Conservation (phyloP, 129 eudicot genomes). For the Flaveria trinervia region DNA sequence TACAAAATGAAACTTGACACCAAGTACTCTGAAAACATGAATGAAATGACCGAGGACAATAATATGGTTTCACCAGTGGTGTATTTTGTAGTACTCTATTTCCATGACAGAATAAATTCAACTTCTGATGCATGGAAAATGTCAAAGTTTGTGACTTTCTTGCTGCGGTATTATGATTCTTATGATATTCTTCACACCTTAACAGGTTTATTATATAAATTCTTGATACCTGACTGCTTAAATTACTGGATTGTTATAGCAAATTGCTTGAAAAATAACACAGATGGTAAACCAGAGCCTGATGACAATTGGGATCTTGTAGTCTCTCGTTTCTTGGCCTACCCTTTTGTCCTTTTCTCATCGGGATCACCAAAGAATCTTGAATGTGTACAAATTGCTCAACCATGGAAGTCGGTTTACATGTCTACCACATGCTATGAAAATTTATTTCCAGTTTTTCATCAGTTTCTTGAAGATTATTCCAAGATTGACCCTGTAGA, state of each 20-base stretch:
- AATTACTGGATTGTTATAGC: conserved; percentile 57
- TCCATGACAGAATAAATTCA: conserved; percentile 34
- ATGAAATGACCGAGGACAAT: conserved; percentile 22
- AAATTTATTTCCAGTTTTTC: conserved; percentile 40
- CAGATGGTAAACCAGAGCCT: conserved; percentile 38
- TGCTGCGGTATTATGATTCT: conserved; percentile 48
- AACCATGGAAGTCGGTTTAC: conserved; percentile 61
- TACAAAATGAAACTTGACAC: conserved; percentile 56
- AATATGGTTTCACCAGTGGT: conserved; percentile 59
- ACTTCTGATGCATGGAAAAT: conserved; percentile 38
- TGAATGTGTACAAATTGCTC: conserved; percentile 47
- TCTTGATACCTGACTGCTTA: conserved; percentile 32
- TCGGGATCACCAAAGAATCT: conserved; percentile 21
- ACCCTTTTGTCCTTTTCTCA: conserved; percentile 55
- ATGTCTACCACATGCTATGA: conserved; percentile 40
- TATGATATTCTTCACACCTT: conserved; percentile 48
- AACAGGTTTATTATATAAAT: conserved; percentile 43
- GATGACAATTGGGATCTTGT: conserved; percentile 42
- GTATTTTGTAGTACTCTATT: conserved; percentile 47
- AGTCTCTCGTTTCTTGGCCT: conserved; percentile 51
- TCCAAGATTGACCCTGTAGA: conserved; percentile 34
- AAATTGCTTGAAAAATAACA: conserved; percentile 48
- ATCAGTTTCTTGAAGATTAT: conserved; percentile 47
- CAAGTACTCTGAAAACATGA: conserved; percentile 34
- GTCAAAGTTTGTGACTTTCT: conserved; percentile 36